Evolutionary conservation across 108 stramenopile species (phyloP).

Genomic region (Mediolabrus comicus): DNA sequence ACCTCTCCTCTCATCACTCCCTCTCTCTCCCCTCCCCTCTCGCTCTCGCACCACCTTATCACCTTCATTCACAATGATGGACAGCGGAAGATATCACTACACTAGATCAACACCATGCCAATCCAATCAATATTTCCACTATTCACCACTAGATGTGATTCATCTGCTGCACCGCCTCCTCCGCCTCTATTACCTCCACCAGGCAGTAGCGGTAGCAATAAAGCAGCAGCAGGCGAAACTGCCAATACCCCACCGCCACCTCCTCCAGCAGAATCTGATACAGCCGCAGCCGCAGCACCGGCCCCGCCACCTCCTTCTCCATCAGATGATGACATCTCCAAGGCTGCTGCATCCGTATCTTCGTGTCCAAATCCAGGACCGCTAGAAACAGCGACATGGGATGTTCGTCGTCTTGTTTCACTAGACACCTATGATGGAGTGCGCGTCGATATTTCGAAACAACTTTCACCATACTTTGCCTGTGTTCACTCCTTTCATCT

Average conservation of each 20-base stretch:
- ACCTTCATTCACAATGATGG: too few species aligned
- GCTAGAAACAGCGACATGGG: constrained; percentile 67
- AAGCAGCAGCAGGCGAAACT: background rate
- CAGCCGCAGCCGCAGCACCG: background rate
- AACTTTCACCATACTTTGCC: constrained; percentile 79
- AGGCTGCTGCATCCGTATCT: constrained; percentile 50
- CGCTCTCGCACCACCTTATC: too few species aligned
- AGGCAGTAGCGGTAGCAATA: background rate
- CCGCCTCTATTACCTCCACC: constrained; percentile 4
- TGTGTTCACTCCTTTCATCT: constrained; percentile 79
- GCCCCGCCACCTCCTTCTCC: constrained; percentile 21
- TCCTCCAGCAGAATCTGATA: constrained; percentile 28
- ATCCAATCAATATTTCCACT: constrained; percentile 16
- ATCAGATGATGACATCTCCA: constrained; percentile 40
- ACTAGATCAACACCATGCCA: constrained; percentile 8
- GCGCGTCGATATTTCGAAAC: constrained; percentile 83
- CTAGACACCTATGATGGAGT: constrained; percentile 83
- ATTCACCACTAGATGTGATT: constrained; percentile 29
- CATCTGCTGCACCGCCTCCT: constrained; percentile 8
- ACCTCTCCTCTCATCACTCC: too few species aligned
- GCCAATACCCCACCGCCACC: constrained; percentile 9
- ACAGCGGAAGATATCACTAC: too few species aligned
- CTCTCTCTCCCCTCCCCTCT: too few species aligned
- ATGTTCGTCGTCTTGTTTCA: constrained; percentile 64
- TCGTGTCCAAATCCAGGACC: constrained; percentile 76